phyloP scores from a whole-genome alignment of 805 yeast genomes.

The Hanseniaspora nectarophila region DNA sequence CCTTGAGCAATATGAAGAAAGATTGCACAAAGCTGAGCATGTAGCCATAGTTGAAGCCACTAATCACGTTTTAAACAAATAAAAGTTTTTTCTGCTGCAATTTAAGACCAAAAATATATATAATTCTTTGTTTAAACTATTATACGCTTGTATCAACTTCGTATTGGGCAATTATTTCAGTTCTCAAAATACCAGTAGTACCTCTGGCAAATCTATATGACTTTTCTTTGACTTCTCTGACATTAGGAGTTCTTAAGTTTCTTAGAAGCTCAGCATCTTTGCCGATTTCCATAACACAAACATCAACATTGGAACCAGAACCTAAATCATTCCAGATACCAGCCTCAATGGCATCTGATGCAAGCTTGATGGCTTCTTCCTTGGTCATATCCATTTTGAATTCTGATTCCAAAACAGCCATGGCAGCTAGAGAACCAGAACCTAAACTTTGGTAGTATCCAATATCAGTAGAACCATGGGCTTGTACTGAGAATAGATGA shows the following conservation, averaged over 20 bases:
- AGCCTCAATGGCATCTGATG: slow-evolving; percentile 86
- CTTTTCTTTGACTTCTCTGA: slow-evolving; percentile 66
- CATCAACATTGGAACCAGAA: slow-evolving; percentile 94
- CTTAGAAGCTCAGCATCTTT: slow-evolving; percentile 75
- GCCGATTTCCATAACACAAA: slow-evolving; percentile 92
- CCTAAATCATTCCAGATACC: slow-evolving; percentile 99
- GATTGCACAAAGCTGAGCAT: slow-evolving; percentile 80
- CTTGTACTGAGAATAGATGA: slow-evolving; percentile 83
- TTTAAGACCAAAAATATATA: not conserved
- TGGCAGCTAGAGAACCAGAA: slow-evolving; percentile 95
- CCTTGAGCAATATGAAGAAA: slow-evolving; percentile 63
- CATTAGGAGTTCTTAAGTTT: slow-evolving; percentile 84
- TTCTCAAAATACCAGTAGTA: slow-evolving; percentile 75
- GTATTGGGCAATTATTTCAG: slow-evolving; percentile 58
- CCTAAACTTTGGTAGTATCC: slow-evolving; percentile 89
- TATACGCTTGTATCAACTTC: slow-evolving; percentile 31
- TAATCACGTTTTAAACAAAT: slow-evolving; percentile 37
- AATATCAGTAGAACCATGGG: slow-evolving; percentile 95
- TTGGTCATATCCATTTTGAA: slow-evolving; percentile 69
- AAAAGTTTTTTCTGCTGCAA: too few relatives aligned
- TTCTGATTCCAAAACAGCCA: slow-evolving; percentile 86
- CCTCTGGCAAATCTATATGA: slow-evolving; percentile 83
- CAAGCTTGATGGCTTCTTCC: slow-evolving; percentile 84
- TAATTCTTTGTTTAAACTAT: not conserved
- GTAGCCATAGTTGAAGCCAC: slow-evolving; percentile 90